These are phyloP conservation scores for Lolium rigidum DNA, from an alignment of 176 grass and related monocot genomes.

Conservation along the genomic window DNA sequence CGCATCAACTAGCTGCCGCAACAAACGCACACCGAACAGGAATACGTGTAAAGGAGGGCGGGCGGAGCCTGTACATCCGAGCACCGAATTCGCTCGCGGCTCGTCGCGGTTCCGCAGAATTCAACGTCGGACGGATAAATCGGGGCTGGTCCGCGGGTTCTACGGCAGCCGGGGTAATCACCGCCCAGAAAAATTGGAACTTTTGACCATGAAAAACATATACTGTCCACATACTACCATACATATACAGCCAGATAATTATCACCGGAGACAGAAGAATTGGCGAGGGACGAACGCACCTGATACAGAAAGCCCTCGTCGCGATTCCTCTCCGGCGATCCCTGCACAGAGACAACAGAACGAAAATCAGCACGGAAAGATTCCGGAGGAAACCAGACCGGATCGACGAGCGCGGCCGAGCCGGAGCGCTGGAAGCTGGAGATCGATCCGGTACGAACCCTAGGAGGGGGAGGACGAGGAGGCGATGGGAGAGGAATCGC, in stretches of 20 bases:
- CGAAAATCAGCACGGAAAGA: neutral
- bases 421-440: neutral
- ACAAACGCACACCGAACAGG: constrained; percentile 7
- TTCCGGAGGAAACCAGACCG: neutral
- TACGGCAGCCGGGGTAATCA: neutral
- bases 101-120: neutral
- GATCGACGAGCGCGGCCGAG: constrained; percentile 21
- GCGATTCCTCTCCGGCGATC: constrained; percentile 63
- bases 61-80: constrained; percentile 33
- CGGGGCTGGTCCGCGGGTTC: neutral
- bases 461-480: constrained; percentile 42
- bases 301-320: constrained; percentile 33
- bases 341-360: constrained; percentile 41
- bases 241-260: too few species aligned
- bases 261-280: neutral
- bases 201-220: constrained; percentile 23
- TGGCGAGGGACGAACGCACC: constrained; percentile 29
- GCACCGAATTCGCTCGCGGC: neutral
- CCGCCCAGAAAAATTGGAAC: neutral
- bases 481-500: constrained; percentile 63
- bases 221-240: too few species aligned
- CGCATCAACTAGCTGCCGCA: constrained; percentile 29
- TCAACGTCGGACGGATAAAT: too few species aligned
- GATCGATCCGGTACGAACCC: constrained; percentile 42
- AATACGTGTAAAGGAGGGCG: constrained; percentile 48